A percentile compares a stretch with the other conserved stretches of the same genome.
phyloP scores from a whole-genome alignment of 305 asterid species.

The Fraxinus nigra region DNA sequence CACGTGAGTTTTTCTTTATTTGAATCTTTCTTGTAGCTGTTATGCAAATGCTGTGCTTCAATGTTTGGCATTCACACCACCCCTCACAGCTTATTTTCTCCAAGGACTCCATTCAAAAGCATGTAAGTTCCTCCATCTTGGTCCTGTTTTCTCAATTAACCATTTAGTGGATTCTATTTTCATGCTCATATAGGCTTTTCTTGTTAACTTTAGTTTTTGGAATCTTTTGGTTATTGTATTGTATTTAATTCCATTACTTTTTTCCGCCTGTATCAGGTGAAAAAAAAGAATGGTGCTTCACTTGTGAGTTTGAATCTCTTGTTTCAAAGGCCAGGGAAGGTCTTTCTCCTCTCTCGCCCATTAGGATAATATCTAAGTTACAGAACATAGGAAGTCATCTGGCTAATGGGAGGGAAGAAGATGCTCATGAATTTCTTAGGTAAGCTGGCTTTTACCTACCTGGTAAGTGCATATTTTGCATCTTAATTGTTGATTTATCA shows the following conservation, averaged over 20 bases:
- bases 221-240: background rate
- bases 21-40: constrained; percentile 56
- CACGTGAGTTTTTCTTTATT: background rate
- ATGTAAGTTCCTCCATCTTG: constrained; percentile 40
- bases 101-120: constrained; percentile 74
- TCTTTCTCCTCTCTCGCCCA: constrained; percentile 58
- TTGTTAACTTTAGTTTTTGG: background rate
- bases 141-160: constrained; percentile 7
- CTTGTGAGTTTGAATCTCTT: constrained; percentile 66
- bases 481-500: constrained; percentile 5
- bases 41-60: constrained; percentile 87
- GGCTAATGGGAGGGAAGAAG: constrained; percentile 79
- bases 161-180: background rate
- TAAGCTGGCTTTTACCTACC: constrained; percentile 26
- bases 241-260: constrained; percentile 1
- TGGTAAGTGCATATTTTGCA: background rate
- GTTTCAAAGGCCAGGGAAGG: constrained; percentile 57
- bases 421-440: constrained; percentile 96
- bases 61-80: constrained; percentile 81
- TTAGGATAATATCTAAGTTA: constrained; percentile 54
- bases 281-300: constrained; percentile 72
- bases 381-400: constrained; percentile 62
- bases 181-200: background rate
- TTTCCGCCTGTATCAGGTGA: constrained; percentile 39
- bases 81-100: constrained; percentile 76